A percentile compares a stretch with the other conserved stretches of the same genome.
Conservation (phyloP, 2,329 filamentous ascomycete species). For the Leptographium flavum region DNA sequence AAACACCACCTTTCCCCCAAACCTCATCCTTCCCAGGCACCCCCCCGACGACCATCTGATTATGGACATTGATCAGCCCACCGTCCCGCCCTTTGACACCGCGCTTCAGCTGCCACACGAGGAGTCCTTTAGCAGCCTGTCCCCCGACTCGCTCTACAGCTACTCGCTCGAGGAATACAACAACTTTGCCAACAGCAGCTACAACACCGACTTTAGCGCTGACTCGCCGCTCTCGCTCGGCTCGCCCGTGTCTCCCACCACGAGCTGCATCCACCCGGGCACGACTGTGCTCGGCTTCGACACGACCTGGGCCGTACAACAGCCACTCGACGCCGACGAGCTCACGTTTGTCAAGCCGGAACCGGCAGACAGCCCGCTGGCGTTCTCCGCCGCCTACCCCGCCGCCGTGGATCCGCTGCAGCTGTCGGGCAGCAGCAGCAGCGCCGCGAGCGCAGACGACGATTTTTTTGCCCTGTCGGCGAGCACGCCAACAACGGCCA, state of each 20-base stretch:
- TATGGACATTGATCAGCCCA: constrained; percentile 3
- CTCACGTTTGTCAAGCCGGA: constrained; percentile 17
- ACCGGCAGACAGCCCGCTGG: constrained; percentile 16
- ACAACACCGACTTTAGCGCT: constrained; percentile 18
- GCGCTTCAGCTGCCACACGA: neutral
- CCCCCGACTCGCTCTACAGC: constrained; percentile 14
- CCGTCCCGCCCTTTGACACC: neutral
- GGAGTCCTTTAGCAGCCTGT: constrained; percentile 14
- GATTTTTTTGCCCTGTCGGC: neutral
- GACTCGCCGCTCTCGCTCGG: constrained; percentile 22
- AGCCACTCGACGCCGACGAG: constrained; percentile 15
- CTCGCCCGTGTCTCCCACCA: constrained; percentile 17
- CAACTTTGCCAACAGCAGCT: constrained; percentile 7
- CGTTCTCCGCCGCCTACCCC: constrained; percentile 13
- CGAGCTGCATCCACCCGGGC: constrained; percentile 11
- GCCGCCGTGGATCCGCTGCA: constrained; percentile 22
- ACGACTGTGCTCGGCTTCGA: constrained; percentile 14
- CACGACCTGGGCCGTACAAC: constrained; percentile 16
- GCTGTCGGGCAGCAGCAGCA: constrained; percentile 11
- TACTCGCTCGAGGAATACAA: constrained; percentile 16
- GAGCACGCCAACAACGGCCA: neutral
- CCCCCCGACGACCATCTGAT: neutral
- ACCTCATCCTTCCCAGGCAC: neutral
- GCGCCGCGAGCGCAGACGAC: neutral
- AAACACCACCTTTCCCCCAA: neutral